Percentiles rank a stretch among this genome's conserved stretches.
Conservation (phyloP, 768 basidiomycete species). For the Dacryopinax spathularia region DNA sequence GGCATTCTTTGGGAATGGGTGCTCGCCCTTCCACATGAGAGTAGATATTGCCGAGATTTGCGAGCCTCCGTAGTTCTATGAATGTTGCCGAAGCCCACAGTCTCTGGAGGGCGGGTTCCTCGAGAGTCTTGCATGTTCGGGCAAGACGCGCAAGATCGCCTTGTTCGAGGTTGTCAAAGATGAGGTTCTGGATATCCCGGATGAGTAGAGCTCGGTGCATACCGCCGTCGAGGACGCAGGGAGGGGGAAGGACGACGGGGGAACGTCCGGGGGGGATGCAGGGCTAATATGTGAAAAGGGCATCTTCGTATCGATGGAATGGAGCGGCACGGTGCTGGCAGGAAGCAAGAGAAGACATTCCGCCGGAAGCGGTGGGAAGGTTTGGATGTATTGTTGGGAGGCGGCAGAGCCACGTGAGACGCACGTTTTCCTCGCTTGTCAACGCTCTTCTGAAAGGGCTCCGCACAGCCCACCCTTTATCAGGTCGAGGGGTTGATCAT, state of each 20-base stretch:
- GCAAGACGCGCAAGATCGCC: background rate
- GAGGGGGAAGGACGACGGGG: background rate
- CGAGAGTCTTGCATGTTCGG: background rate
- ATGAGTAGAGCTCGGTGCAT: background rate
- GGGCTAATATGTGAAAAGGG: background rate
- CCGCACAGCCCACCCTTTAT: background rate
- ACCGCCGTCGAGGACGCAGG: background rate
- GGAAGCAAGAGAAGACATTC: background rate
- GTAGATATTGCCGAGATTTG: background rate
- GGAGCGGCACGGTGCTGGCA: background rate
- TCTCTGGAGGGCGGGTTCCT: background rate
- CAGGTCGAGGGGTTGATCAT: background rate
- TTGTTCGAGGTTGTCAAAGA: background rate
- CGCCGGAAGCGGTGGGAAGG: background rate
- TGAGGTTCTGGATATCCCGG: background rate
- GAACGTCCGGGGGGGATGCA: background rate
- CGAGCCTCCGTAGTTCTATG: background rate
- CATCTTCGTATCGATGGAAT: background rate
- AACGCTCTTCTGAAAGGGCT: background rate
- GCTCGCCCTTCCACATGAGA: background rate
- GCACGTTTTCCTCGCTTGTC: background rate
- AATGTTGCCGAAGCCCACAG: background rate
- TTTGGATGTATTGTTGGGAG: background rate
- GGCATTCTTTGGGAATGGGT: background rate
- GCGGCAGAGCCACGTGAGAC: background rate